Conservation (phyloP, 306 rosid genomes). For the Trichosanthes truncata region DNA sequence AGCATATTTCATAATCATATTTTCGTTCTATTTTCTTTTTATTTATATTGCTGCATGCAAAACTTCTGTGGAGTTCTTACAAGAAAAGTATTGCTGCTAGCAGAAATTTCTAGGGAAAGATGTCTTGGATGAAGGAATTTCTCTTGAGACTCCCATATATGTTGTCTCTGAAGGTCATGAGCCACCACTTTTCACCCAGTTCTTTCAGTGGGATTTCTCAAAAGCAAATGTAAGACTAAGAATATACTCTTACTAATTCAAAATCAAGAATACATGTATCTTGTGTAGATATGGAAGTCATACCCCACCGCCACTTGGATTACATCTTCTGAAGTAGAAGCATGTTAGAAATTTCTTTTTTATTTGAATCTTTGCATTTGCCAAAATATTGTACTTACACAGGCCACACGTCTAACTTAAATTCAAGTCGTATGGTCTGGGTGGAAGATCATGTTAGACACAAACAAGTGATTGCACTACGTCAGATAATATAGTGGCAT, state of each 20-base stretch:
- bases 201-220: conserved; percentile 75
- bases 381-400: not conserved
- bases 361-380: not conserved
- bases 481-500: not conserved
- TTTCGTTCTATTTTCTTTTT: conserved; percentile 7
- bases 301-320: not conserved
- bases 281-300: not conserved
- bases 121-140: conserved; percentile 54
- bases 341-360: not conserved
- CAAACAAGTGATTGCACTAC: not conserved
- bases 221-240: conserved; percentile 54
- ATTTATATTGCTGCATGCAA: conserved; percentile 29
- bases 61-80: conserved; percentile 25
- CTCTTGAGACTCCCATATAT: conserved; percentile 52
- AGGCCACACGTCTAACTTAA: not conserved
- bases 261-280: not conserved
- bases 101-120: conserved; percentile 85
- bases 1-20: not conserved
- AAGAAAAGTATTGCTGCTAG: conserved; percentile 11
- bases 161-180: conserved; percentile 77
- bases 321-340: not conserved
- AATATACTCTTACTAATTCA: not conserved
- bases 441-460: not conserved
- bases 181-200: conserved; percentile 73
- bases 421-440: not conserved